Percentiles rank a stretch among this genome's conserved stretches.
phyloP scores from a whole-genome alignment of 2,329 filamentous ascomycete genomes.

The Exophiala sp. region DNA sequence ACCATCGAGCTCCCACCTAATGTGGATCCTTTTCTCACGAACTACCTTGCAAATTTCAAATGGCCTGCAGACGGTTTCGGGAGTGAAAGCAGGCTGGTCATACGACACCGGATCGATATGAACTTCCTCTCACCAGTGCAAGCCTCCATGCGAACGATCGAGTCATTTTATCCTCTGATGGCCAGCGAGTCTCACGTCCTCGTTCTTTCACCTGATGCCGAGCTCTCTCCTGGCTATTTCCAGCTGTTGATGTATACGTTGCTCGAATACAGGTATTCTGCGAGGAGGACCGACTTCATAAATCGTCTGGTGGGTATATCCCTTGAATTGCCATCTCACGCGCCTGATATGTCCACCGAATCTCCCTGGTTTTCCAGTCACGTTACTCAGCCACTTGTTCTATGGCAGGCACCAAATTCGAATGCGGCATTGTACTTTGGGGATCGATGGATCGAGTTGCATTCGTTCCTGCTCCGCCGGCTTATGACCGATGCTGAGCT shows the following conservation, averaged over 20 bases:
- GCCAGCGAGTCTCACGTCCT: constrained; percentile 68
- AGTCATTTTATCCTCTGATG: constrained; percentile 79
- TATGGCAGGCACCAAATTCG: constrained; percentile 82
- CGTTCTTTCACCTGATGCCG: constrained; percentile 75
- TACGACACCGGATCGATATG: constrained; percentile 70
- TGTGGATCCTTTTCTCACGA: constrained; percentile 62
- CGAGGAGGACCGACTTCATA: constrained; percentile 36
- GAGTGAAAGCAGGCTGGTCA: constrained; percentile 55
- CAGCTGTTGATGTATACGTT: constrained; percentile 79
- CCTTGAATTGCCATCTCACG: constrained; percentile 64
- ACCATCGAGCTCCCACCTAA: constrained; percentile 77
- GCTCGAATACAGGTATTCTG: constrained; percentile 73
- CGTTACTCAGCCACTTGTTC: constrained; percentile 55
- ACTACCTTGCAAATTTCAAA: constrained; percentile 60
- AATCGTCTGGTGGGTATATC: constrained; percentile 71
- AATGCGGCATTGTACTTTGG: constrained; percentile 81
- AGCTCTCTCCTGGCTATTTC: constrained; percentile 77
- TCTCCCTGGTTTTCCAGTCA: constrained; percentile 44
- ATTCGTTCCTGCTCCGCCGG: constrained; percentile 69
- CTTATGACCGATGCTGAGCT: constrained; percentile 38
- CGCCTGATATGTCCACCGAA: constrained; percentile 59
- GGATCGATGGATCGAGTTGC: constrained; percentile 80
- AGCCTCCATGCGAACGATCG: constrained; percentile 70
- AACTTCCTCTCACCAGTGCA: constrained; percentile 62
- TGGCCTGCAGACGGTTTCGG: constrained; percentile 60